Base-by-base conservation (phyloP, 2,329 filamentous ascomycete species). In the Aspergillus pseudoterreus region DNA sequence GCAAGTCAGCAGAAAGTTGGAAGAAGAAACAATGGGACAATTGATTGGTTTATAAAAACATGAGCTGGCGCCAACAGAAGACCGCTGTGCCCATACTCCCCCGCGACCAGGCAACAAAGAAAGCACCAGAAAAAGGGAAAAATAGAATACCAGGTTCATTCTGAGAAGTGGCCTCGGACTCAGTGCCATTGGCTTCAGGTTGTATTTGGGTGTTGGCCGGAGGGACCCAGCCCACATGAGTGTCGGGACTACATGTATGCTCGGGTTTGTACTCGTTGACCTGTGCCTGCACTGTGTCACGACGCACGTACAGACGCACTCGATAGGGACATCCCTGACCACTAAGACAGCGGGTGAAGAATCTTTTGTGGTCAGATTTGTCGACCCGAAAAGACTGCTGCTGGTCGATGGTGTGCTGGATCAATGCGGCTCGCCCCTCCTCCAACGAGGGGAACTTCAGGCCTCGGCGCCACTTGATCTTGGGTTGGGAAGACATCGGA, bases 371-470 rank as follows among this genome's bases (percentile, higher is more conserved):
- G 22, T 47, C 36, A 11, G 33, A 33, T 36, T 47, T 47, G 27
- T 15, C 21, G 11, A 47, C 45, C 15, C 45, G 45, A 41, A 47
- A 47, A 12, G 33, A 41, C 27, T 36, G 8, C n/a, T 41, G 11
- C 19, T 27, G 45, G 19, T 47, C 35, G 35, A 41, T 17, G 45
- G 45, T 19, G 11, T 41, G 33, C 3, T 36, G 45, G 9, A 47
- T 36, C 12, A 47, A 35, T 6, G 45, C 45, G 22, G 38, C 45
- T 21, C 45, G 45, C 6, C 21, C 45, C 19, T 47, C 45, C 15
- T 47, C 36, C 45, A 47, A 24, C 6, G 45, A 47, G 14, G 21
- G 6, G 45, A 47, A 47, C 14, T 27, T 33, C 35, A 39, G 33
- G 12, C 45, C 45, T 8, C 22, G 19, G n/a, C 33, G 45, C 45